Conservation (phyloP, 345 rosid species). For the Pelargonium nanum region DNA sequence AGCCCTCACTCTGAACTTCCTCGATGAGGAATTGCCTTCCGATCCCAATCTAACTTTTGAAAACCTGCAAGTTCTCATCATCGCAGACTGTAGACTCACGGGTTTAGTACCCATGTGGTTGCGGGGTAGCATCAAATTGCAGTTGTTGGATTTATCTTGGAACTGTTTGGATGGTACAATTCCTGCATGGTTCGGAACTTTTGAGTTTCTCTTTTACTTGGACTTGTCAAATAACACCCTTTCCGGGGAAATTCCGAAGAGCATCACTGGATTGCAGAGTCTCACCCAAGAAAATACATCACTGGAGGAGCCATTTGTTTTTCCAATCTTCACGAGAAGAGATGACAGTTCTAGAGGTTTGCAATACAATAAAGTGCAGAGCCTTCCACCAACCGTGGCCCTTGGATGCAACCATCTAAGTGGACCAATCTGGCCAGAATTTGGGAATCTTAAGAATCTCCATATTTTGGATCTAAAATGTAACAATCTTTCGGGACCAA, state of each 20-base stretch:
- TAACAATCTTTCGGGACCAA: conserved; percentile 32
- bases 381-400: conserved; percentile 40
- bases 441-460: conserved; percentile 43
- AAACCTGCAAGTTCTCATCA: conserved; percentile 50
- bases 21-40: conserved; percentile 43
- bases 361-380: conserved; percentile 50
- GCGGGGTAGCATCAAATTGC: conserved; percentile 36
- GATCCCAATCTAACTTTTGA: conserved; percentile 34
- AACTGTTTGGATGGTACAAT: conserved; percentile 39
- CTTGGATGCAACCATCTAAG: conserved; percentile 27
- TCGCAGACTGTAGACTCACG: conserved; percentile 48
- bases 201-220: conserved; percentile 44
- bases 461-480: conserved; percentile 34
- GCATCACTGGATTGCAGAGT: conserved; percentile 31
- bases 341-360: conserved; percentile 38
- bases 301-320: conserved; percentile 44
- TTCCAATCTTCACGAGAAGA: conserved; percentile 48
- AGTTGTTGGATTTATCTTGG: conserved; percentile 82
- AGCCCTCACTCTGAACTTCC: conserved; percentile 60
- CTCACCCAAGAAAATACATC: conserved; percentile 34
- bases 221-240: conserved; percentile 59
- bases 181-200: conserved; percentile 47
- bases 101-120: conserved; percentile 69
- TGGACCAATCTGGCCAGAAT: conserved; percentile 44
- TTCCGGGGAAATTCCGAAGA: conserved; percentile 46